These are phyloP conservation scores for Gnetum montanum DNA, from an alignment of 75 land plant genomes.

Conservation along the genomic window DNA sequence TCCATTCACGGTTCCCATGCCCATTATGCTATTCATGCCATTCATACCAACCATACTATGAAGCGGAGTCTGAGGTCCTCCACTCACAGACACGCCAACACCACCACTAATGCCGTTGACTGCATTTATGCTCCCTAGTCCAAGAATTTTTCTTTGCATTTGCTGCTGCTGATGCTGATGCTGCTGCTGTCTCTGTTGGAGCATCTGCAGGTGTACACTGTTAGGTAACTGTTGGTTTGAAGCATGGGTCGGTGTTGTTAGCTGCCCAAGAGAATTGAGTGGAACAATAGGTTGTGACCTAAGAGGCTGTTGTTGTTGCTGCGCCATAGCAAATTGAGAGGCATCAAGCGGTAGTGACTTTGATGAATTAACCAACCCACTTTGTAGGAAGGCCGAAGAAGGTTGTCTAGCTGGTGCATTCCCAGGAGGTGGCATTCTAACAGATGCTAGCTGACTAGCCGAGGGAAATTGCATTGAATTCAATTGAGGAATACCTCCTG, in stretches of 20 bases:
- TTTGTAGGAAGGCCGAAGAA: constrained; percentile 37
- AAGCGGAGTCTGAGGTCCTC: constrained; percentile 20
- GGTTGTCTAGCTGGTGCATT: constrained; percentile 34
- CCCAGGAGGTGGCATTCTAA: constrained; percentile 57
- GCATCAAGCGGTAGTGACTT: constrained; percentile 39
- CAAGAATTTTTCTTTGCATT: constrained; percentile 42
- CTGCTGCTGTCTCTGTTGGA: constrained; percentile 19
- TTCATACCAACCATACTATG: constrained; percentile 38
- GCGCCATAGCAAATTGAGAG: constrained; percentile 36
- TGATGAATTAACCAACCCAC: constrained; percentile 31
- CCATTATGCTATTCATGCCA: constrained; percentile 44
- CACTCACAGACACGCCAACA: constrained; percentile 28
- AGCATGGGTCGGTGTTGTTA: constrained; percentile 34
- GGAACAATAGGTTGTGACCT: constrained; percentile 36
- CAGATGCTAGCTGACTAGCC: constrained; percentile 27
- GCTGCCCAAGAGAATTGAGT: constrained; percentile 39
- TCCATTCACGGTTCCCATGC: constrained; percentile 32
- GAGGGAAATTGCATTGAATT: constrained; percentile 23
- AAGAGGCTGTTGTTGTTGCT: constrained; percentile 34
- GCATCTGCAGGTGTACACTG: constrained; percentile 27
- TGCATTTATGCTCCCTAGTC: constrained; percentile 25
- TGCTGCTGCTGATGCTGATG: constrained; percentile 21
- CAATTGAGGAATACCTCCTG: constrained; percentile 18
- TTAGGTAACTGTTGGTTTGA: constrained; percentile 32
- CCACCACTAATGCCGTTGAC: constrained; percentile 30